Base-by-base conservation (phyloP, 129 eudicot genomes). In the Flaveria linearis region DNA sequence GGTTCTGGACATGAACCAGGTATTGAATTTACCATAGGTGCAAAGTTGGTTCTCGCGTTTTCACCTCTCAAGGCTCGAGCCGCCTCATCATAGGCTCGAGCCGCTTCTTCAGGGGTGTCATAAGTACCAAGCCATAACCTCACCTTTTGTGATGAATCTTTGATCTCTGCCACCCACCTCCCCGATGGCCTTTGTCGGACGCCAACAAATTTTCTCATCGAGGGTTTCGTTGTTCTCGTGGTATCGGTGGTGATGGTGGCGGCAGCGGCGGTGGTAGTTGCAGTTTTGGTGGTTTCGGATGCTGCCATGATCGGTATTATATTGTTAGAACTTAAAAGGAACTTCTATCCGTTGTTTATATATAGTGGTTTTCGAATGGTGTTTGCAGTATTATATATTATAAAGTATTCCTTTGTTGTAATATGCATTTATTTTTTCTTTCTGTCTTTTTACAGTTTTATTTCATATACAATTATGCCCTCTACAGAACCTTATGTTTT, bases 121-220 rank as follows among this genome's bases (percentile, higher is more conserved):
- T 91, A 91, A 28, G 96, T 91, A 68, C 96, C 96, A 0, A 91
- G 89, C 97, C 97, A 88, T 45, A 88, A 51, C 68, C 93, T 76
- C 12, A 88, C 90, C 16, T 89, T 82, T 53, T 86, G 97, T 7
- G 94, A 88, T 2, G 96, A 91, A 79, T 88, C 96, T 68, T 91
- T 91, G 65, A 91, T 90, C 83, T 90, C 96, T 4, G 96, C 96
- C 10, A 90, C 96, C 96, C 96, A 90, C 28, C 96, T 79, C 17
- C 96, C 96, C 0, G 96, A 88, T 0, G 96, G 96, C 75, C 96
- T 72, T 50, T 91, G 96, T 10, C 96, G 84, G 7, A 91, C 96
- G 9, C 96, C 93, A 0, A 91, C 91, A 22, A 88, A 91, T 73
- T 86, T 82, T 7, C 90, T 84, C 3, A 49, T 49, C 53, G 53